Evolutionary conservation across 106 monocot genomes (phyloP).

Genomic region (Posidonia australis): DNA sequence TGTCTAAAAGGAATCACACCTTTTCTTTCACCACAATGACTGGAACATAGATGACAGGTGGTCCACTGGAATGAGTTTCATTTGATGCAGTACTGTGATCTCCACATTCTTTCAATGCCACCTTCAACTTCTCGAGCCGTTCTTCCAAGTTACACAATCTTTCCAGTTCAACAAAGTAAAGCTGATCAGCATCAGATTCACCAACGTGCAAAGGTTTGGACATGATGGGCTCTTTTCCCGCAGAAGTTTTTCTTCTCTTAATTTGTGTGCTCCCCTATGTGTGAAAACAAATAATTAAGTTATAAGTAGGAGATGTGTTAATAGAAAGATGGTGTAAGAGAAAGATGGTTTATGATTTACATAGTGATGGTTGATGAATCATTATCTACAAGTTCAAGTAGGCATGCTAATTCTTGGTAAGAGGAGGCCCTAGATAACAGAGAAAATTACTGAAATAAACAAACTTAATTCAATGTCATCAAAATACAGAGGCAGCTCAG

Average conservation of each 20-base stretch:
- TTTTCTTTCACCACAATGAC: slow-evolving; percentile 46
- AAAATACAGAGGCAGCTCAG: no score
- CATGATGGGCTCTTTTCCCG: not conserved
- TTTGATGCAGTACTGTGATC: not conserved
- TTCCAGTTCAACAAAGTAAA: slow-evolving; percentile 28
- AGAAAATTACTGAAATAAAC: no score
- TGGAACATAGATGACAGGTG: slow-evolving; percentile 39
- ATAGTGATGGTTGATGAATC: no score
- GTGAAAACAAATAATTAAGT: not conserved
- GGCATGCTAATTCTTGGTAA: no score
- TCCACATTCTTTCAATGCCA: slow-evolving; percentile 12
- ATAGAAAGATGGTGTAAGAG: not conserved
- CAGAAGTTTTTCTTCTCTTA: not conserved
- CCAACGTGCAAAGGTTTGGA: not conserved
- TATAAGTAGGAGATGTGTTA: not conserved
- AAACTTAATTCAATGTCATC: no score
- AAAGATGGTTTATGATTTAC: no score
- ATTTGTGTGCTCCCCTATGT: slow-evolving; percentile 9
- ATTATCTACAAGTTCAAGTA: no score
- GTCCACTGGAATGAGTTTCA: not conserved
- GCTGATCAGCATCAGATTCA: slow-evolving; percentile 1
- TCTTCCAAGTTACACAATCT: slow-evolving; percentile 33
- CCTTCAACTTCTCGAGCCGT: slow-evolving; percentile 38
- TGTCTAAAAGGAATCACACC: not conserved
- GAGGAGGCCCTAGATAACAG: no score